Evolutionary conservation across 2,329 filamentous ascomycete genomes (phyloP).

Genomic region (Boeremia lycopersici): DNA sequence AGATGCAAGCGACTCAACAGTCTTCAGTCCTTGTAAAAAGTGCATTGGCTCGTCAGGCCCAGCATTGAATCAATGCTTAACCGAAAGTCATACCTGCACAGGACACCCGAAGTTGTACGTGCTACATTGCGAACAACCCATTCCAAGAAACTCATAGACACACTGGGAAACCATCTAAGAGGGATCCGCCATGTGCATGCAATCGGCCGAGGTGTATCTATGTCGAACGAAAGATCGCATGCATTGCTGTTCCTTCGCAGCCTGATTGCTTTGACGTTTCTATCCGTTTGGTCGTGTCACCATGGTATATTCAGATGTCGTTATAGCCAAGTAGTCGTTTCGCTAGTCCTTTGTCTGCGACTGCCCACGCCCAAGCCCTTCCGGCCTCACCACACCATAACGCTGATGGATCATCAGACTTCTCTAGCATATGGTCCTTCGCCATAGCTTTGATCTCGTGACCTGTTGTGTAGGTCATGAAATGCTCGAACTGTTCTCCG

Average conservation of each 20-base stretch:
- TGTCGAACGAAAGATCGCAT: neutral
- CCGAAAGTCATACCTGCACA: neutral
- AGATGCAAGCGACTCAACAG: neutral
- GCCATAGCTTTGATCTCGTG: constrained; percentile 62
- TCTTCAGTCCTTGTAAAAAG: too few species aligned
- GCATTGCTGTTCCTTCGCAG: constrained; percentile 3
- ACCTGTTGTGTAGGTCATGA: constrained; percentile 63
- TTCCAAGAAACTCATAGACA: neutral
- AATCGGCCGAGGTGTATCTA: constrained; percentile 12
- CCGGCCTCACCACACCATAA: constrained; percentile 59
- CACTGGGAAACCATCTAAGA: neutral
- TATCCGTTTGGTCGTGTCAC: constrained; percentile 14
- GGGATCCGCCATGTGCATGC: constrained; percentile 4
- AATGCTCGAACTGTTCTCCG: constrained; percentile 60
- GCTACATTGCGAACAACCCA: neutral
- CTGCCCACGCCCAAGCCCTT: constrained; percentile 56
- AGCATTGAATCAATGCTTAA: too few species aligned
- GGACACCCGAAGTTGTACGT: neutral
- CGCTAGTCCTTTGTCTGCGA: constrained; percentile 52
- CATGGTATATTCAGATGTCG: constrained; percentile 47
- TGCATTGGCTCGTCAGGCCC: neutral
- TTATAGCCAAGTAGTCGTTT: constrained; percentile 58
- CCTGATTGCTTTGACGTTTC: constrained; percentile 26
- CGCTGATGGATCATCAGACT: constrained; percentile 56
- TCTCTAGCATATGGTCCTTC: constrained; percentile 59